Evolutionary conservation across 495 filamentous ascomycete genomes (phyloP).

Genomic region (Talaromyces proteolyticus): DNA sequence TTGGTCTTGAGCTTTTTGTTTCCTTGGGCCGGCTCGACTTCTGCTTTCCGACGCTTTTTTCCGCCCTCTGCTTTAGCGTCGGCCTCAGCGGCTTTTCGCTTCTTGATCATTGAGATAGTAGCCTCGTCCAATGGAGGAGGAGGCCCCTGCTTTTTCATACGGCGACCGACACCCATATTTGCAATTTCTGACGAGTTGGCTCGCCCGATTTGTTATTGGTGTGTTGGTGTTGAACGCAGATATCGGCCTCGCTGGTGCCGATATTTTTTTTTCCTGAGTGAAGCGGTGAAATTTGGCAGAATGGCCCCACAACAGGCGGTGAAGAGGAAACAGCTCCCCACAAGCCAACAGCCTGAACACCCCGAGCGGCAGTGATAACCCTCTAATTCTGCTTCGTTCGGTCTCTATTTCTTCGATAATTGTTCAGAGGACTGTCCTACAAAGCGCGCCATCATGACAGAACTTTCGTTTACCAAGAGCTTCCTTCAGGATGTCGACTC

Average conservation of each 20-base stretch:
- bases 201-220: too few relatives aligned
- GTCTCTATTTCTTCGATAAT: slow-evolving; percentile 4
- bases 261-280: slow-evolving; percentile 4
- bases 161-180: slow-evolving; percentile 82
- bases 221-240: not conserved
- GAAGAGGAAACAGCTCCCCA: not conserved
- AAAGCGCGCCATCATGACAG: slow-evolving; percentile 56
- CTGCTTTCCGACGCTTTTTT: slow-evolving; percentile 64
- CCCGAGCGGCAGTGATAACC: too few relatives aligned
- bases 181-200: slow-evolving; percentile 13
- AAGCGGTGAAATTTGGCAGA: slow-evolving; percentile 6
- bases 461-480: slow-evolving; percentile 73
- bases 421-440: not conserved
- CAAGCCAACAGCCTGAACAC: not conserved
- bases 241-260: not conserved
- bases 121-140: slow-evolving; percentile 78
- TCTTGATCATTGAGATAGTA: slow-evolving; percentile 63
- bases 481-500: slow-evolving; percentile 77
- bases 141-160: slow-evolving; percentile 92
- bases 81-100: slow-evolving; percentile 65
- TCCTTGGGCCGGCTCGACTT: slow-evolving; percentile 32
- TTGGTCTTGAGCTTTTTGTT: slow-evolving; percentile 38
- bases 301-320: slow-evolving; percentile 27
- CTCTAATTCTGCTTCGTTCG: slow-evolving; percentile 13
- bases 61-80: slow-evolving; percentile 38